Base-by-base conservation (phyloP, 257 asterid species). In the Solanum bukasovii region DNA sequence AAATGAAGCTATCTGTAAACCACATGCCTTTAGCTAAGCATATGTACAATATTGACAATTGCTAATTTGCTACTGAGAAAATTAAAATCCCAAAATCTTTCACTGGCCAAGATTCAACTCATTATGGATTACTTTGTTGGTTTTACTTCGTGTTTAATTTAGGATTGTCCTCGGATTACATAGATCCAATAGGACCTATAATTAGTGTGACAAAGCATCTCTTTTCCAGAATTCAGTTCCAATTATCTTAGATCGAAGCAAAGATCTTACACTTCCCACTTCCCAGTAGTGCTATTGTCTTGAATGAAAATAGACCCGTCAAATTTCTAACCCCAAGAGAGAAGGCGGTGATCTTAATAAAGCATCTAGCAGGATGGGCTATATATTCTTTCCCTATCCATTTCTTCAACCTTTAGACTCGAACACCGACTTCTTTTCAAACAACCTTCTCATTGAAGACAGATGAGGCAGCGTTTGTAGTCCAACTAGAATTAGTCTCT, bases 381-480 rank as follows among this genome's bases (percentile, higher is more conserved):
- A 87, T 95, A 61, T 93, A 91, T 40, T 82, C 94, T 3, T 92
- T 95, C 9, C 96, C 98, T 0, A 46, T 93, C 87, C 96, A 98
- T 46, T 87, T 95, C 3, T 77, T 90, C 52, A 98, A 94, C 87
- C 95, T 95, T 3, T 83, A 29, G 27, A 90, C 95, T 34, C 73
- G 42, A 9, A 49, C 89, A 0, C 95, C 98, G 1, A 96, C 98
- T 59, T 98, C 2, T 38, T 95, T 95, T 56, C 44, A 88, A 81
- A 91, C 98, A 78, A 94, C 96, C 49, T 95, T 95, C 93, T 91
- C 96, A 83, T 95, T 95, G n/a, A n/a, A n/a, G n/a, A n/a, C n/a
- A n/a, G n/a, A n/a, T n/a, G n/a, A n/a, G n/a, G n/a, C n/a, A n/a
- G n/a, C n/a, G n/a, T n/a, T n/a, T n/a, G n/a, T n/a, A n/a, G n/a